Percentiles rank a stretch among this genome's conserved stretches.
These are phyloP conservation scores for Trichosporon sp. DNA, from an alignment of 1,284 basidiomycete species.

Conservation along the genomic window DNA sequence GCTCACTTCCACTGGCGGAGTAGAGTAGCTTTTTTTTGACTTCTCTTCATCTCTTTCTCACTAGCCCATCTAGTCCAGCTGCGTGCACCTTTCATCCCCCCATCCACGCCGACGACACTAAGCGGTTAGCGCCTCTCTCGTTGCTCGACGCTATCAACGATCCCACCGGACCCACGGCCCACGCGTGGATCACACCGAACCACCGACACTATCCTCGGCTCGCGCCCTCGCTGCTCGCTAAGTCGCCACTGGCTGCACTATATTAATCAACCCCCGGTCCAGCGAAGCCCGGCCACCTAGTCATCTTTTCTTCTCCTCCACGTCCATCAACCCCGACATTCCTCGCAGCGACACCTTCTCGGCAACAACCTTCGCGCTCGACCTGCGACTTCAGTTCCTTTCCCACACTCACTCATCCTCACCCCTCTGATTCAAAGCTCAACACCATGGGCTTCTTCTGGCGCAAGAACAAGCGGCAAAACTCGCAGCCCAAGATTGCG, in stretches of 20 bases:
- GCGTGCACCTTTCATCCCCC: too few relatives aligned
- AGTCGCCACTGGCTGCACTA: too few relatives aligned
- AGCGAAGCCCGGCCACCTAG: too few relatives aligned
- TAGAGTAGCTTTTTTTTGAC: not conserved
- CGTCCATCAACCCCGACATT: too few relatives aligned
- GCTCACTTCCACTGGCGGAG: not conserved
- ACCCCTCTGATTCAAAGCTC: too few relatives aligned
- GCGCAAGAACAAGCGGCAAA: conserved; percentile 5
- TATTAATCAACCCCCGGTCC: too few relatives aligned
- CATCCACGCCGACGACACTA: not conserved
- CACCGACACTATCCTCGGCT: too few relatives aligned
- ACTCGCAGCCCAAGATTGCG: conserved; percentile 12
- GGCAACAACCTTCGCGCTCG: too few relatives aligned
- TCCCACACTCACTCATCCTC: not conserved
- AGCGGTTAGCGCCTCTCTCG: not conserved
- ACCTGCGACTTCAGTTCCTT: not conserved
- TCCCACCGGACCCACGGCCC: not conserved
- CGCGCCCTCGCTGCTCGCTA: too few relatives aligned
- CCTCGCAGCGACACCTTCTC: too few relatives aligned
- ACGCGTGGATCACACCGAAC: not conserved
- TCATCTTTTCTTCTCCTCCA: too few relatives aligned
- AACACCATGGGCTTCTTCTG: conserved; percentile 9
- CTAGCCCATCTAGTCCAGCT: too few relatives aligned
- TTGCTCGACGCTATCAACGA: not conserved
- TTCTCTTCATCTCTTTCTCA: not conserved